These are phyloP conservation scores for Aspergillus ustus DNA, from an alignment of 2,329 filamentous ascomycete species.

Conservation along the genomic window DNA sequence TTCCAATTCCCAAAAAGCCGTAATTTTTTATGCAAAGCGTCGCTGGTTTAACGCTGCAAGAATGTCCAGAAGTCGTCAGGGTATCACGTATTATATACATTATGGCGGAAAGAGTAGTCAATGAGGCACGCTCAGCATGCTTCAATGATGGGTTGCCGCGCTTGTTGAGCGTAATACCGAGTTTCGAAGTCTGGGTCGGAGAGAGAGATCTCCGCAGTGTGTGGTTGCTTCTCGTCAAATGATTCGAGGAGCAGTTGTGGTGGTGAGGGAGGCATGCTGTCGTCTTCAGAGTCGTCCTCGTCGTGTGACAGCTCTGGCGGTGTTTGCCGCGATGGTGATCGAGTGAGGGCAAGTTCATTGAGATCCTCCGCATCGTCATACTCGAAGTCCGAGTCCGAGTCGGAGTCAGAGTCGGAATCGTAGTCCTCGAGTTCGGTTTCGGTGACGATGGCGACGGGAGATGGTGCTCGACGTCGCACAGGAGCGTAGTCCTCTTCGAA, in stretches of 20 bases:
- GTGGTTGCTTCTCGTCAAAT: slow-evolving; percentile 63
- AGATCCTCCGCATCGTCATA: slow-evolving; percentile 64
- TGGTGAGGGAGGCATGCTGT: slow-evolving; percentile 73
- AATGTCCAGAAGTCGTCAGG: slow-evolving; percentile 12
- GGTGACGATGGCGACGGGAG: slow-evolving; percentile 37
- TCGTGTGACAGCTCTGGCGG: slow-evolving; percentile 74
- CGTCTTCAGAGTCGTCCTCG: slow-evolving; percentile 71
- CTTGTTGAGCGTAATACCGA: slow-evolving; percentile 54
- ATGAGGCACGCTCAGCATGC: slow-evolving; percentile 47
- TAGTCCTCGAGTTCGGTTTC: slow-evolving; percentile 35
- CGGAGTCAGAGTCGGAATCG: slow-evolving; percentile 49
- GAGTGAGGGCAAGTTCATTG: slow-evolving; percentile 67
- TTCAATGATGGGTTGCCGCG: slow-evolving; percentile 52
- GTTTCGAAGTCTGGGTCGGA: slow-evolving; percentile 49
- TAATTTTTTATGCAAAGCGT: slow-evolving; percentile 3
- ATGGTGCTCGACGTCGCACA: slow-evolving; percentile 35
- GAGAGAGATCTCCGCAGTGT: slow-evolving; percentile 46
- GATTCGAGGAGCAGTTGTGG: slow-evolving; percentile 59
- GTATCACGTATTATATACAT: slow-evolving; percentile 28
- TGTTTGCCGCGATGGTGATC: slow-evolving; percentile 69
- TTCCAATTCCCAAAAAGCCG: not conserved
- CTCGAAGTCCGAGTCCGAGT: slow-evolving; percentile 60
- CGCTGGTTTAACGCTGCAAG: not conserved
- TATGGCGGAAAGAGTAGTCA: slow-evolving; percentile 5
- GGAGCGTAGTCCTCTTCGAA: slow-evolving; percentile 43